A percentile compares a stretch with the other conserved stretches of the same genome.
Conservation (phyloP, 495 filamentous ascomycete genomes). For the Tuber microsphaerosporum region DNA sequence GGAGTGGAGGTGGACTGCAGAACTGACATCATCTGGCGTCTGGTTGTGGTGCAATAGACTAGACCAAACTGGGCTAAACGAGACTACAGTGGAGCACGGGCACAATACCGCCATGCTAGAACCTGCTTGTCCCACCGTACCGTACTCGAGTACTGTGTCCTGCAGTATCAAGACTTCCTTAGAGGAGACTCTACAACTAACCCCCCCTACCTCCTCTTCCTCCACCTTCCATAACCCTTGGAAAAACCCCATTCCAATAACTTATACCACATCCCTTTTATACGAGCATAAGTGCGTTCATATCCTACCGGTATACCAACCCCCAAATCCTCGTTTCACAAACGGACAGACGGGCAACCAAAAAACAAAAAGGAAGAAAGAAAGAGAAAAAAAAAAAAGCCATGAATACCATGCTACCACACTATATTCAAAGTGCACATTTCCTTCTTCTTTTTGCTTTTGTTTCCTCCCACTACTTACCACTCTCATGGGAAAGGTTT, state of each 20-base stretch:
- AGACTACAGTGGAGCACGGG: not conserved
- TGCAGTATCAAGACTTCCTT: not conserved
- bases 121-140: not conserved
- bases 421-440: too few species aligned
- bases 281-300: not conserved
- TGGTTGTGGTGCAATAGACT: not conserved
- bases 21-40: not conserved
- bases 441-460: too few species aligned
- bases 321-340: not conserved
- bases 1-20: not conserved
- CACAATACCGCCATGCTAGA: not conserved
- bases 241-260: not conserved
- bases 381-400: too few species aligned
- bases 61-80: not conserved
- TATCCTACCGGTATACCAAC: not conserved
- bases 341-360: not conserved
- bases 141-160: too few species aligned
- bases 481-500: not conserved
- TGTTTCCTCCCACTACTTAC: not conserved
- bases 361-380: not conserved
- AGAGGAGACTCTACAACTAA: not conserved
- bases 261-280: not conserved
- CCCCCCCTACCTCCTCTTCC: too few species aligned
- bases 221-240: too few species aligned
- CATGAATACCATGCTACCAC: too few species aligned